Conservation (phyloP, 1,284 basidiomycete genomes). For the Irpex sp. region DNA sequence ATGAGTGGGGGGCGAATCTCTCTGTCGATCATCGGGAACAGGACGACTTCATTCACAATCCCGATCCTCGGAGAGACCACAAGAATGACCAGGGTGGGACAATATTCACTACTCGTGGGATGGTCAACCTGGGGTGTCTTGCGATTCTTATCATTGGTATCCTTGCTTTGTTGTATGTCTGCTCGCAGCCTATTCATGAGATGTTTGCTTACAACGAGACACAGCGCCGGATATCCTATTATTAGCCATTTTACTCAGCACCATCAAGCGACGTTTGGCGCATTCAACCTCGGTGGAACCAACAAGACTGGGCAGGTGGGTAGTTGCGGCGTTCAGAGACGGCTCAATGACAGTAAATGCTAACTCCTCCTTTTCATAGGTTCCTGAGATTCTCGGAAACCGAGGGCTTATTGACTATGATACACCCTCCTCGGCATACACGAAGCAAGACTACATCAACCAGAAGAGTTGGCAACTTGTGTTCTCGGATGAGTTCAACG, state of each 20-base stretch:
- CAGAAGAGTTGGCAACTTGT: constrained; percentile 59
- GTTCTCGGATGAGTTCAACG: constrained; percentile 90
- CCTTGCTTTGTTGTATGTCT: constrained; percentile 69
- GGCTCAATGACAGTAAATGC: neutral
- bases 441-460: constrained; percentile 54
- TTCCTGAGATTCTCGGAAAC: constrained; percentile 61
- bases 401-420: constrained; percentile 75
- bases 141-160: constrained; percentile 59
- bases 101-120: constrained; percentile 71
- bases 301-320: constrained; percentile 75
- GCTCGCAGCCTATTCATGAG: neutral
- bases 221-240: constrained; percentile 79
- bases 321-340: neutral
- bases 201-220: neutral
- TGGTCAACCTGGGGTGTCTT: constrained; percentile 78
- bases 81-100: constrained; percentile 58
- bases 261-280: constrained; percentile 50
- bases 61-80: constrained; percentile 71
- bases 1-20: constrained; percentile 66
- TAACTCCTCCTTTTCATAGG: constrained; percentile 33
- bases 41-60: constrained; percentile 75
- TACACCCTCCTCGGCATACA: constrained; percentile 64
- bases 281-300: constrained; percentile 78
- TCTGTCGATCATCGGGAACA: constrained; percentile 54
- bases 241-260: constrained; percentile 62